Evolutionary conservation across 2,329 filamentous ascomycete species (phyloP), one percentile per base, ranked within the genome.

Genomic region (Colletotrichum gigasporum): DNA sequence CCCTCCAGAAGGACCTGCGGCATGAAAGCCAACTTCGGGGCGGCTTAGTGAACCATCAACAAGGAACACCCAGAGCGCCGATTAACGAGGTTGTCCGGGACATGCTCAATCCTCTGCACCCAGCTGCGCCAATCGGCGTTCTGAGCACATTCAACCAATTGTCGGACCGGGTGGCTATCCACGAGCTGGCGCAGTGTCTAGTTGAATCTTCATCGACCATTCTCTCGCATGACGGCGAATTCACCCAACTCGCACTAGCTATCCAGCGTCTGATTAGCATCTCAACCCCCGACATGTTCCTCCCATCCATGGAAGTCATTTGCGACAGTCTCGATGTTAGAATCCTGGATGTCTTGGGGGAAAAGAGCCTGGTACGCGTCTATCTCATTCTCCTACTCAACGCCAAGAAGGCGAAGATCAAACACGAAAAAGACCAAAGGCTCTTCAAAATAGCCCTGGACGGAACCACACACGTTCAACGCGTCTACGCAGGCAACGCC

Each of bases 111-210:
- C 16, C 16, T 3, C 45, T 57, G 9, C 51, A 63, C 5, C 35
- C 28, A 2, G 30, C 63, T 3, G 37, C 39, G 5, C 63, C 63
- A 3, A 52, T 65, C 8, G 63, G 63, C 3, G 32, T 65, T 10
- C 22, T 65, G 2, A 57, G 51, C 44, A 34, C 58, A 1, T 22
- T 65, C 20, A 65, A 63, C 14, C 58, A 65, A 22, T 32, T 41
- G 1, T 11, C 7, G 22, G 22, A 53, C 9, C 12, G 14, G 10
- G 5, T 9, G 3, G 22, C 35, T 7, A 34, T 39, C 2, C 16
- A 48, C 2, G 22, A 54, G 16, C 35, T 63, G 10, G 42, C 20
- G 1, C 5, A 18, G 2, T 42, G 35, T 9, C 34, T 65, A 0
- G 14, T 22, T 6, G 18, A 34, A 12, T 45, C 50, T 3, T 41